Conservation (phyloP, 257 asterid genomes). For the Craterostigma plantagineum region DNA sequence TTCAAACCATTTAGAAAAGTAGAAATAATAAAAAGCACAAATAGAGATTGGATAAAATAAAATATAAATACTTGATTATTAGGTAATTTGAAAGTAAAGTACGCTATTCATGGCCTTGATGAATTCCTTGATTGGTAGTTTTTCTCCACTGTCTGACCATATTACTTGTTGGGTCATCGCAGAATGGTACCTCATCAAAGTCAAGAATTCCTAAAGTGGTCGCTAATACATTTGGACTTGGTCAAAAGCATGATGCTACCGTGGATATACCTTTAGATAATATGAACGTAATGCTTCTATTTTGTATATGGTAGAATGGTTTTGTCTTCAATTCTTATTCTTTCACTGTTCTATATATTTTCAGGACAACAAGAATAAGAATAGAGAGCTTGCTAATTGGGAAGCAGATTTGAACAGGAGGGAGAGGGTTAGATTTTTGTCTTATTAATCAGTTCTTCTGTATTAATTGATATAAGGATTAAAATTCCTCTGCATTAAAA, state of each 20-base stretch:
- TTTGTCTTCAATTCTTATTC: conserved; percentile 3
- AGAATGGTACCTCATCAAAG: conserved; percentile 72
- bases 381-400: conserved; percentile 70
- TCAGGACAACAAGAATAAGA: conserved; percentile 65
- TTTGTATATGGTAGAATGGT: neutral
- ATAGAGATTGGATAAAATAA: too few relatives aligned
- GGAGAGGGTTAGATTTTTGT: conserved; percentile 51
- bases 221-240: conserved; percentile 76
- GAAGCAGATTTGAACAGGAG: conserved; percentile 75
- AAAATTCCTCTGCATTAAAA: too few relatives aligned
- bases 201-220: conserved; percentile 67
- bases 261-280: conserved; percentile 83
- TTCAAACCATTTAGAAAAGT: too few relatives aligned
- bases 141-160: neutral
- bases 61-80: too few relatives aligned
- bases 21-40: too few relatives aligned
- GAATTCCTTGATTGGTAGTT: neutral
- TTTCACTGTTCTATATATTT: conserved; percentile 10
- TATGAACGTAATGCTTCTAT: conserved; percentile 31
- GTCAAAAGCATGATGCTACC: conserved; percentile 92
- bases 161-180: conserved; percentile 12
- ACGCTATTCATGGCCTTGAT: neutral
- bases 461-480: neutral
- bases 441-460: neutral
- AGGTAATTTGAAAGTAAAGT: too few relatives aligned